These are phyloP conservation scores for Leishmania arabica DNA, from an alignment of 208 protist species.

Conservation along the genomic window DNA sequence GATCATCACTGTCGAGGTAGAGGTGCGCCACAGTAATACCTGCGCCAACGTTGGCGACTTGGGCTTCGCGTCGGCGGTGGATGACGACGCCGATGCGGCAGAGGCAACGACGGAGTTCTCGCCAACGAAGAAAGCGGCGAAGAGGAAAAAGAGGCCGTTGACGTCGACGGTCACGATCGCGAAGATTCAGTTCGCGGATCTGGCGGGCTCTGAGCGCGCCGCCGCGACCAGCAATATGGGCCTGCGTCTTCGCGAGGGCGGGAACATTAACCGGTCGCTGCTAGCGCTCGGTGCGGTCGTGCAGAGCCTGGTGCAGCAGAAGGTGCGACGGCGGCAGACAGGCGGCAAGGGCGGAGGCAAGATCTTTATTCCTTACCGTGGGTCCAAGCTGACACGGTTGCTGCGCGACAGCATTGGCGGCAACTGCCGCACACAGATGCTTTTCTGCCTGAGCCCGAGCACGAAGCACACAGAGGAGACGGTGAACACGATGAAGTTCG, in stretches of 20 bases:
- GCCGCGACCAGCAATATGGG: constrained; percentile 82
- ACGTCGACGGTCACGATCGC: constrained; percentile 55
- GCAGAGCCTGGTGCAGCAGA: constrained; percentile 74
- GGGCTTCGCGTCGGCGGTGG: neutral
- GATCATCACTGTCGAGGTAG: constrained; percentile 85
- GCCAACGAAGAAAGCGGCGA: neutral
- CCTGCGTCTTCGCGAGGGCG: constrained; percentile 88
- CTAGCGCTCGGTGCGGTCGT: constrained; percentile 94
- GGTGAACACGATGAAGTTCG: constrained; percentile 86
- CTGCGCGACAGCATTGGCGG: constrained; percentile 75
- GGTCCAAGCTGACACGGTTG: constrained; percentile 83
- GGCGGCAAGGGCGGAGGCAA: constrained; percentile 18
- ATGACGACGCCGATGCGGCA: constrained; percentile 11
- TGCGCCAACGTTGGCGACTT: neutral
- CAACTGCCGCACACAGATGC: constrained; percentile 84
- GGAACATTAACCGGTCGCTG: constrained; percentile 95
- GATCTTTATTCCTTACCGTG: constrained; percentile 82
- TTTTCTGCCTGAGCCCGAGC: constrained; percentile 79
- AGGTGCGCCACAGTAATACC: constrained; percentile 38
- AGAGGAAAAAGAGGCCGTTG: neutral
- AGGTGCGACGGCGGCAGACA: constrained; percentile 22
- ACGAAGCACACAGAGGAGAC: constrained; percentile 69
- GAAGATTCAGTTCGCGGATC: constrained; percentile 81
- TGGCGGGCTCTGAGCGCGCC: constrained; percentile 91
- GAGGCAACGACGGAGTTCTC: neutral